A percentile compares a stretch with the other conserved stretches of the same genome.
Evolutionary conservation across 352 stramenopile species (phyloP).

Genomic region (Halophytophthora polymorphica): DNA sequence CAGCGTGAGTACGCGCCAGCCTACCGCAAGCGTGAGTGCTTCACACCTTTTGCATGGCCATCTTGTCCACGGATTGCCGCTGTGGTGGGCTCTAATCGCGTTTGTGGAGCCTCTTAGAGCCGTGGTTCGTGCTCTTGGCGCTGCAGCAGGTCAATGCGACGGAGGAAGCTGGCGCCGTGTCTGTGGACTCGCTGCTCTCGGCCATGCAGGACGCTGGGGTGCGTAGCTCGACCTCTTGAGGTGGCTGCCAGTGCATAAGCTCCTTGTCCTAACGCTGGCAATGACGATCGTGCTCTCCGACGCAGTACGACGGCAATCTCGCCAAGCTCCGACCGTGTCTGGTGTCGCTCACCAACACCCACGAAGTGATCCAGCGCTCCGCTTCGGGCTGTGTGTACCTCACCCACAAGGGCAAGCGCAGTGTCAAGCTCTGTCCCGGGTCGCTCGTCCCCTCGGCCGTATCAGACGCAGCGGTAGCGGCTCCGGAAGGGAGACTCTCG

Average conservation of each 20-base stretch:
- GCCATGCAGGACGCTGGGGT: constrained; percentile 56
- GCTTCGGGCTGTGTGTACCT: constrained; percentile 46
- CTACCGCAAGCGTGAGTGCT: constrained; percentile 59
- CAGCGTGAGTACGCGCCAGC: constrained; percentile 44
- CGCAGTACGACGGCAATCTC: constrained; percentile 54
- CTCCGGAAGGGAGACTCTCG: no score
- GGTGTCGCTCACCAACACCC: constrained; percentile 45
- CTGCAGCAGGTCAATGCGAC: constrained; percentile 41
- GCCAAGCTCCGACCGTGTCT: constrained; percentile 58
- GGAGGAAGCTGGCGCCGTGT: constrained; percentile 30
- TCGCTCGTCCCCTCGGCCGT: constrained; percentile 6
- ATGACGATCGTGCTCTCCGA: not conserved
- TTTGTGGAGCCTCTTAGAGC: constrained; percentile 34
- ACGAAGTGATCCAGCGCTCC: constrained; percentile 54
- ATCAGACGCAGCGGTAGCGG: not conserved
- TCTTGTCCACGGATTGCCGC: not conserved
- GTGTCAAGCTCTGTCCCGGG: constrained; percentile 45
- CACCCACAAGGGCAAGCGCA: constrained; percentile 48
- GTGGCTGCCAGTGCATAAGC: no score
- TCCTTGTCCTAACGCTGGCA: not conserved
- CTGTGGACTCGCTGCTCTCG: constrained; percentile 36
- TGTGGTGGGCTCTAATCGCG: not conserved
- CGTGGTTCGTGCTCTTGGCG: constrained; percentile 69
- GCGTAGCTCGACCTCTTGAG: constrained; percentile 4
- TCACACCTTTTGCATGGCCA: not conserved